These are phyloP conservation scores for Aspergillus alliaceus DNA, from an alignment of 2,329 filamentous ascomycete species.

Conservation along the genomic window DNA sequence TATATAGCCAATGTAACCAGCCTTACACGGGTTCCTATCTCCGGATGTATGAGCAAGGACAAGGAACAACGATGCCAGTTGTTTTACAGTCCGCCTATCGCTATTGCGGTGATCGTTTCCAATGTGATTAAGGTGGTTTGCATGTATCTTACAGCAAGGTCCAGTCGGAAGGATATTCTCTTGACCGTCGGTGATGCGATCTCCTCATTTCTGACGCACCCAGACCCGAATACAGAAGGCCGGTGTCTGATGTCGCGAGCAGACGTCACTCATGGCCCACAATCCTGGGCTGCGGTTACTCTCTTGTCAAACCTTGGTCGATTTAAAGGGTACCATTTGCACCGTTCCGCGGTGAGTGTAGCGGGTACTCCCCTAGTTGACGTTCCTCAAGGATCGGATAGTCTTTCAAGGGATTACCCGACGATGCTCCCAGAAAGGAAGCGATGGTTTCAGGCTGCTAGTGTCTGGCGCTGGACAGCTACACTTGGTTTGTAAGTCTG, in stretches of 20 bases:
- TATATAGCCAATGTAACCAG: neutral
- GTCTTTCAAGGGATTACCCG: neutral
- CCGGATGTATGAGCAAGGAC: slow-evolving; percentile 6
- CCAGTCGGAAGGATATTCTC: slow-evolving; percentile 1
- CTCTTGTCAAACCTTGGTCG: neutral
- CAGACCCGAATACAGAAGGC: slow-evolving; percentile 6
- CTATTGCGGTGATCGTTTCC: slow-evolving; percentile 2
- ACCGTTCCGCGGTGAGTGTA: neutral
- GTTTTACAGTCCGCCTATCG: slow-evolving; percentile 7
- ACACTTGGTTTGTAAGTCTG: neutral
- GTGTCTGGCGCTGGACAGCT: neutral
- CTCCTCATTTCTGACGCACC: slow-evolving; percentile 19
- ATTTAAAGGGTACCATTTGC: neutral
- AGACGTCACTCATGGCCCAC: neutral
- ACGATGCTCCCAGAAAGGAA: neutral
- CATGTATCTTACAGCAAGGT: slow-evolving; percentile 5
- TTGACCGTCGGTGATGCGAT: slow-evolving; percentile 26
- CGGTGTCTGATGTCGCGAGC: slow-evolving; percentile 1
- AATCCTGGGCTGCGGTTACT: neutral
- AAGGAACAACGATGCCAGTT: slow-evolving; percentile 8
- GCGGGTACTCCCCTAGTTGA: neutral
- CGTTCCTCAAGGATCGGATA: neutral
- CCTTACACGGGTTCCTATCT: neutral
- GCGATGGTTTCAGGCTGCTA: slow-evolving; percentile 8
- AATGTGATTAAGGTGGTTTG: slow-evolving; percentile 8